These are phyloP conservation scores for Lasiosphaeria ovina DNA, from an alignment of 495 filamentous ascomycete genomes.

Conservation along the genomic window DNA sequence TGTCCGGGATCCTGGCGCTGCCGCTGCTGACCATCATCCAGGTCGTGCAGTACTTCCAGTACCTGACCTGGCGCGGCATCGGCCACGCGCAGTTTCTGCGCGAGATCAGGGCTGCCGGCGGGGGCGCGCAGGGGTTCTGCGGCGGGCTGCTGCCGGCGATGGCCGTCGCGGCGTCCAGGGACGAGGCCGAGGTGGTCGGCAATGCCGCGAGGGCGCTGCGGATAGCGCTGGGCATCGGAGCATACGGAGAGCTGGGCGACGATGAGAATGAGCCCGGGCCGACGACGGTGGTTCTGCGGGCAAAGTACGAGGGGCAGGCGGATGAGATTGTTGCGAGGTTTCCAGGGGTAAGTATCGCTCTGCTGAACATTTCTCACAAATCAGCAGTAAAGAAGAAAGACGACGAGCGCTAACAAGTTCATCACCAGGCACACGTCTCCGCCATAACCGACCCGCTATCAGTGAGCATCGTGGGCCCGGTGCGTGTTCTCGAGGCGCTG, in stretches of 20 bases:
- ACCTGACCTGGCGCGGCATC: too few species aligned
- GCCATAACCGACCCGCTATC: slow-evolving; percentile 34
- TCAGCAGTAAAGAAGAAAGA: too few species aligned
- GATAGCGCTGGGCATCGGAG: slow-evolving; percentile 28
- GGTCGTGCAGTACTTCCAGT: too few species aligned
- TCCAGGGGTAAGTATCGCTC: slow-evolving; percentile 11
- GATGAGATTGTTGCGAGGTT: slow-evolving; percentile 27
- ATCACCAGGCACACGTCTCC: slow-evolving; percentile 24
- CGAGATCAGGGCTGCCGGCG: too few species aligned
- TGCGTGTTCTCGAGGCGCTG: slow-evolving; percentile 14
- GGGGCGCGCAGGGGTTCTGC: too few species aligned
- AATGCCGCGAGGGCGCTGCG: slow-evolving; percentile 32
- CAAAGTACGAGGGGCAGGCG: slow-evolving; percentile 30
- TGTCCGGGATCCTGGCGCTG: too few species aligned
- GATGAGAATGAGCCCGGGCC: slow-evolving; percentile 17
- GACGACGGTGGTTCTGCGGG: slow-evolving; percentile 26
- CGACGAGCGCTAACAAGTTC: too few species aligned
- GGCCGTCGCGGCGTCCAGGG: slow-evolving; percentile 27
- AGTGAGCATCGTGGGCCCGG: slow-evolving; percentile 30
- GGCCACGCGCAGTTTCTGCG: too few species aligned
- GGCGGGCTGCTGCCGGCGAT: slow-evolving; percentile 11
- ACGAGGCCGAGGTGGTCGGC: slow-evolving; percentile 42
- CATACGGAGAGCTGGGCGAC: slow-evolving; percentile 32
- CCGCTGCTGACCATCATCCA: too few species aligned
- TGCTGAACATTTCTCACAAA: too few species aligned